Base-by-base conservation (phyloP, 2,329 filamentous ascomycete species). In the Cordyceps cateniannulata region DNA sequence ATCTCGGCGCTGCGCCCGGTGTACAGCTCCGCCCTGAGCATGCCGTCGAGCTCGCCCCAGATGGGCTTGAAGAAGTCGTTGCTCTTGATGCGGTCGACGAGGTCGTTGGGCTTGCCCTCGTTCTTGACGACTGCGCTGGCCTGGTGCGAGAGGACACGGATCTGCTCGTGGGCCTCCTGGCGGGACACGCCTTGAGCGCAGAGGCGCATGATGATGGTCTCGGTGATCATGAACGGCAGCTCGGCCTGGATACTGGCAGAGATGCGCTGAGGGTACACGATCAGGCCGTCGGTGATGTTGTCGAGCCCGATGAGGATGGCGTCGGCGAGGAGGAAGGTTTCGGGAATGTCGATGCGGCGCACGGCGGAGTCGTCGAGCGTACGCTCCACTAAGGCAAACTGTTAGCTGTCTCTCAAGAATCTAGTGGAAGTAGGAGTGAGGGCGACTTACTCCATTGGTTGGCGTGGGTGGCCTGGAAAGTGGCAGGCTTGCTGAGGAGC, bases 141-240 rank as follows among this genome's bases (percentile, higher is more conserved):
- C 75, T 96, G 79, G 76, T 92, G 88, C 2, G 84, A 90, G 49
- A 96, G 81, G 1, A 96, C 89, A 8, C 88, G 87, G 68, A 96
- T 93, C 73, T 93, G 78, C 76, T 96, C 92, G 74, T 96, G 92
- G 1, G 90, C 88, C 25, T 93, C 90, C 72, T 96, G 91, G 55
- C 91, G 79, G 10, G 85, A 89, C 29, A 79, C 82, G 35, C 90
- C 90, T 69, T 86, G 82, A 61, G 85, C 84, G 29, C 87, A 85
- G 60, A 93, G 80, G 66, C 85, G 85, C 90, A 96, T 92, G 71
- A 93, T 90, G 70, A 92, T 86, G 47, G 64, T 63, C 67, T 65
- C 71, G 8, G 87, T 92, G 8, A 86, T 82, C 88, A 93, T 96
- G 76, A 96, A 96, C 1, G 93, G 93, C 16, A 97, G 83, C 75